Evolutionary conservation across 2,329 filamentous ascomycete species (phyloP), one percentile per base, ranked within the genome.

Genomic region (Pyricularia sp.): DNA sequence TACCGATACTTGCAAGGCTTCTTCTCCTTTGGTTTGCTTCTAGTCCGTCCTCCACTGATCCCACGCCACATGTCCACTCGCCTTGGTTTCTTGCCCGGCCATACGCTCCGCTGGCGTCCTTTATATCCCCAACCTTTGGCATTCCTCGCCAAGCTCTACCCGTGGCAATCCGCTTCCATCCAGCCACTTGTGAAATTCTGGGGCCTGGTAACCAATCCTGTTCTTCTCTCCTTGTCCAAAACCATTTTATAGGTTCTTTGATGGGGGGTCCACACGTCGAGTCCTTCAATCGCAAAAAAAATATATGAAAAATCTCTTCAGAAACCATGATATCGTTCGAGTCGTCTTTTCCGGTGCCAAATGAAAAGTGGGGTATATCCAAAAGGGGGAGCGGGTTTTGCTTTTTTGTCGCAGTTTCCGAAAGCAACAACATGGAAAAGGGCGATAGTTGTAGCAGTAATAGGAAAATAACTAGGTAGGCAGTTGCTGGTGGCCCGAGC

Each of bases 301-400:
- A 50, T 42, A 55, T 55, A 55, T 55, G 17, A 55, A 55, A 55
- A 55, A 55, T 55, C 42, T 55, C 42, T 55, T 55, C 42, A 55
- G 61, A 69, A 68, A 68, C 70, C 71, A 69, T 71, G 71, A 69
- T 71, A 64, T 70, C 69, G 69, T 70, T 71, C 68, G 70, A 69
- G 68, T 71, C 69, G 70, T 69, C 70, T 33, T 63, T 20, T 67
- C 65, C 42, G 42, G 42, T 28, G 26, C 36, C 42, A 28, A 42
- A 65, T 30, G 12, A 33, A 30, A 30, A 68, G 67, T 70, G 71
- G 71, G 72, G 72, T 73, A 73, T 73, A 69, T 70, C 72, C 68
- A 68, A 71, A 70, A 58, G 42, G 65, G 42, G 65, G 9, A 55
- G 50, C 33, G 42, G 11, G 64, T 36, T 65, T 12, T 65, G 64